Conservation (phyloP, 164 flowering plant genomes). For the Brasenia schreberi region DNA sequence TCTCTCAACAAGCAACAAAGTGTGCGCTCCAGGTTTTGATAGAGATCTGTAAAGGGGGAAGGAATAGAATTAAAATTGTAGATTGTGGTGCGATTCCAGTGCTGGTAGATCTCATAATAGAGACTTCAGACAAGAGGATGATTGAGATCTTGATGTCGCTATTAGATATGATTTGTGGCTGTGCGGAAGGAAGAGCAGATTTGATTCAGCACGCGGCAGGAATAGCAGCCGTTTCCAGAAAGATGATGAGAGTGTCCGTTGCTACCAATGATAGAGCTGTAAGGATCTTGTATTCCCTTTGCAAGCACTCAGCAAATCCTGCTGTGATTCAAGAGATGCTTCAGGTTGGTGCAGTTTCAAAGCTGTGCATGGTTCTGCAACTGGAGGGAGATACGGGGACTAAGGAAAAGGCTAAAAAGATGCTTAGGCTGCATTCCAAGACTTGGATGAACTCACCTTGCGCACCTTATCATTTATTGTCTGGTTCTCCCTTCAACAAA, state of each 20-base stretch:
- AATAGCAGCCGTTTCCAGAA: conserved; percentile 66
- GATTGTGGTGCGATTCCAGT: conserved; percentile 44
- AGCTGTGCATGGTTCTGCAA: conserved; percentile 69
- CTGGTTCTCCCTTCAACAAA: conserved; percentile 36
- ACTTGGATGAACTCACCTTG: conserved; percentile 63
- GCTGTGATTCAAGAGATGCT: conserved; percentile 68
- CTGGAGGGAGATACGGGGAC: conserved; percentile 36
- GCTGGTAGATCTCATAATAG: conserved; percentile 45
- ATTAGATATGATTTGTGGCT: conserved; percentile 48
- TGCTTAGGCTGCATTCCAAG: conserved; percentile 53
- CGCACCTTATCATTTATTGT: conserved; percentile 35
- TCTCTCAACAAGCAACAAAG: conserved; percentile 40
- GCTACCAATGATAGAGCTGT: conserved; percentile 52
- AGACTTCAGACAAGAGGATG: conserved; percentile 21
- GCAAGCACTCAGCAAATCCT: conserved; percentile 35
- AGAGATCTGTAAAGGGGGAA: conserved; percentile 55
- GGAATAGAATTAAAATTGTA: conserved; percentile 58
- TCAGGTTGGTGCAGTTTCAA: conserved; percentile 68
- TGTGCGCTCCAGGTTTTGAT: conserved; percentile 49
- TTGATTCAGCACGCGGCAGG: conserved; percentile 55
- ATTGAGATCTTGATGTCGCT: conserved; percentile 34
- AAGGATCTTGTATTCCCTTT: conserved; percentile 38
- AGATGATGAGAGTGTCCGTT: conserved; percentile 66
- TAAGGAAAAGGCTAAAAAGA: conserved; percentile 55
- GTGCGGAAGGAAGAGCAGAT: conserved; percentile 78